A percentile compares a stretch with the other conserved stretches of the same genome.
Evolutionary conservation across 1,284 basidiomycete species (phyloP).

Genomic region (Moniliophthora roreri): DNA sequence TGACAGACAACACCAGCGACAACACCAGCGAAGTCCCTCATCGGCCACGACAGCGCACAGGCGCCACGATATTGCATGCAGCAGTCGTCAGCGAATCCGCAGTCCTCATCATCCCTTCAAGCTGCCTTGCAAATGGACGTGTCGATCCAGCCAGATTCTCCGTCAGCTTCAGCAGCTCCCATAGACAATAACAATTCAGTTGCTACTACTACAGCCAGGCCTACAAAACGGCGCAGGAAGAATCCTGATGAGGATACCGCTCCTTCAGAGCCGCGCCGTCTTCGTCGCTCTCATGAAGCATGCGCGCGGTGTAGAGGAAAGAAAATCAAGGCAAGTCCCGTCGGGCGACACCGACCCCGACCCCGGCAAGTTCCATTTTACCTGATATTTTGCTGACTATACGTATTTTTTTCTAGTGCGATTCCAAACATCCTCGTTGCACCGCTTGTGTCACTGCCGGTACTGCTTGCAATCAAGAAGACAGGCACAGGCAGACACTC

Average conservation of each 20-base stretch:
- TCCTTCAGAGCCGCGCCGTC: conserved; percentile 67
- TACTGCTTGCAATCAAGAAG: conserved; percentile 78
- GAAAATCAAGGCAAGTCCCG: conserved; percentile 91
- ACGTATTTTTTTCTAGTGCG: conserved; percentile 54
- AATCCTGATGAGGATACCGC: conserved; percentile 53
- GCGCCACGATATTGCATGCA: background rate
- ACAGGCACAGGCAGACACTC: conserved; percentile 78
- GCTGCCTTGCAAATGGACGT: conserved; percentile 67
- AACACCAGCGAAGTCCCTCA: conserved; percentile 17
- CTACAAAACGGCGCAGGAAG: conserved; percentile 55
- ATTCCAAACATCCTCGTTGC: conserved; percentile 82
- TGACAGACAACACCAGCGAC: conserved; percentile 9
- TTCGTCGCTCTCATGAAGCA: conserved; percentile 83
- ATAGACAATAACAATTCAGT: conserved; percentile 25
- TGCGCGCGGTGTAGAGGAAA: conserved; percentile 87
- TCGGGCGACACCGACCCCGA: conserved; percentile 67
- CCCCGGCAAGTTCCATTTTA: conserved; percentile 68
- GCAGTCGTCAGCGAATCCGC: background rate
- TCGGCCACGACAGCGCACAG: background rate
- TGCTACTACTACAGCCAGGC: conserved; percentile 21
- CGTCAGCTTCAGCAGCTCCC: conserved; percentile 30
- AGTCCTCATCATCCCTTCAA: conserved; percentile 47
- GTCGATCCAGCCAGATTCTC: conserved; percentile 44
- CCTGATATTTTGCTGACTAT: conserved; percentile 24
- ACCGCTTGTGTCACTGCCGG: conserved; percentile 78